Conservation (phyloP, 2,329 filamentous ascomycete species). For the Xylariaceae sp. region DNA sequence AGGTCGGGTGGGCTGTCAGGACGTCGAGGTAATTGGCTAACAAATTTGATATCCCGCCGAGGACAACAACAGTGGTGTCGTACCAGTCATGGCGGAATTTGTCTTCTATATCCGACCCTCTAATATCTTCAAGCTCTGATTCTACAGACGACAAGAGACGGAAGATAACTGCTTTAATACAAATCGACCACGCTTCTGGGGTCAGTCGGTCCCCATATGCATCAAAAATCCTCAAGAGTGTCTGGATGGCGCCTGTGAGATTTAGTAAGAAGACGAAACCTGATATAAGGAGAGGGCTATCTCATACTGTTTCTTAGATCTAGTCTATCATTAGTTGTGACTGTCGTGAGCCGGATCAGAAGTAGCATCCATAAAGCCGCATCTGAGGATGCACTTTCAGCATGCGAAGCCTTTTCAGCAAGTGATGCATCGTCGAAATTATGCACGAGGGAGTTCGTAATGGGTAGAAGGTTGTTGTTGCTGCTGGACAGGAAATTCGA, state of each 20-base stretch:
- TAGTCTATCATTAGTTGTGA: constrained; percentile 66
- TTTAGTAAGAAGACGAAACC: constrained; percentile 30
- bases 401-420: constrained; percentile 54
- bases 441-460: constrained; percentile 54
- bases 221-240: constrained; percentile 84
- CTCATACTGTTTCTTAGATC: constrained; percentile 71
- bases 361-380: constrained; percentile 77
- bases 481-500: constrained; percentile 73
- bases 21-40: constrained; percentile 73
- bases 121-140: constrained; percentile 43
- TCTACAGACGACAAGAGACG: constrained; percentile 70
- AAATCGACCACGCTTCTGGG: constrained; percentile 77
- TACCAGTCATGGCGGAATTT: constrained; percentile 58
- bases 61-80: constrained; percentile 69
- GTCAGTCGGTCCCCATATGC: constrained; percentile 80
- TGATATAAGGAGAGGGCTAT: constrained; percentile 4
- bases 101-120: constrained; percentile 36
- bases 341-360: constrained; percentile 64
- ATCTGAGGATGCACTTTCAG: constrained; percentile 57
- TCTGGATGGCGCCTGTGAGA: constrained; percentile 70
- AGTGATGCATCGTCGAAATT: constrained; percentile 55
- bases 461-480: constrained; percentile 54
- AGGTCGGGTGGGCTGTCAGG: constrained; percentile 61
- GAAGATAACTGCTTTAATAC: constrained; percentile 77
- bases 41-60: constrained; percentile 68